phyloP scores from a whole-genome alignment of 1,284 basidiomycete genomes.

The Ceraceosorus bombacis region DNA sequence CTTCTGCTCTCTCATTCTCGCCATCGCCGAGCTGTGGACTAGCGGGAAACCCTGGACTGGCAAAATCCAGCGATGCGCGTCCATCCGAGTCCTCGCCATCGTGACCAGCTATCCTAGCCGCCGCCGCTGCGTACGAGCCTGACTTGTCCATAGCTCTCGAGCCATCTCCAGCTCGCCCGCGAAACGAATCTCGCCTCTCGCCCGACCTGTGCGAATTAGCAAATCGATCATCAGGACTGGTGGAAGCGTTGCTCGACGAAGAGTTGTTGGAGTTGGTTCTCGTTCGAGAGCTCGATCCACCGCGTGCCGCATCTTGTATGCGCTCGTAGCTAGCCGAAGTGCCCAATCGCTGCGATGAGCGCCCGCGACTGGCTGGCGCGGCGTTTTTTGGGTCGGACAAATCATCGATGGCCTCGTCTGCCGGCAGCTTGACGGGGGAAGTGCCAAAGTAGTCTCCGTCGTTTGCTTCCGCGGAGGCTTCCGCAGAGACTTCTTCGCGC shows the following conservation, averaged over 20 bases:
- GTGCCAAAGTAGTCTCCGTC: constrained; percentile 12
- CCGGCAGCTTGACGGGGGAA: not conserved
- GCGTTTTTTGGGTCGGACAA: too few species aligned
- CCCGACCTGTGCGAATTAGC: constrained; percentile 16
- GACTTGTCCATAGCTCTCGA: constrained; percentile 24
- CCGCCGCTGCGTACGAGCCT: constrained; percentile 16
- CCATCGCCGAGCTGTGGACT: constrained; percentile 24
- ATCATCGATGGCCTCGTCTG: too few species aligned
- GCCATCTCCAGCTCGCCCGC: constrained; percentile 26
- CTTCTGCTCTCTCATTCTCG: constrained; percentile 2
- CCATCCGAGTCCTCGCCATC: constrained; percentile 16
- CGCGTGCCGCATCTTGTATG: constrained; percentile 29
- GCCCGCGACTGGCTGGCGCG: constrained; percentile 8
- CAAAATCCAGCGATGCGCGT: constrained; percentile 21
- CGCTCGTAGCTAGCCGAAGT: constrained; percentile 38
- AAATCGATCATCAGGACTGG: constrained; percentile 19
- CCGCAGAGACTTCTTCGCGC: not conserved
- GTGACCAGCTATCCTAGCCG: constrained; percentile 15
- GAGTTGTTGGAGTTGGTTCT: constrained; percentile 15
- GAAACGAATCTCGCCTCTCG: constrained; percentile 26
- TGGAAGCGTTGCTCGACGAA: constrained; percentile 12
- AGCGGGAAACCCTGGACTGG: constrained; percentile 25
- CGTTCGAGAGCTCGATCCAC: not conserved
- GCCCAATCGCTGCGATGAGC: constrained; percentile 31
- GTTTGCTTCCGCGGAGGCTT: constrained; percentile 2